These are phyloP conservation scores for Phytophthora litchii DNA, from an alignment of 352 stramenopile genomes.

Conservation along the genomic window DNA sequence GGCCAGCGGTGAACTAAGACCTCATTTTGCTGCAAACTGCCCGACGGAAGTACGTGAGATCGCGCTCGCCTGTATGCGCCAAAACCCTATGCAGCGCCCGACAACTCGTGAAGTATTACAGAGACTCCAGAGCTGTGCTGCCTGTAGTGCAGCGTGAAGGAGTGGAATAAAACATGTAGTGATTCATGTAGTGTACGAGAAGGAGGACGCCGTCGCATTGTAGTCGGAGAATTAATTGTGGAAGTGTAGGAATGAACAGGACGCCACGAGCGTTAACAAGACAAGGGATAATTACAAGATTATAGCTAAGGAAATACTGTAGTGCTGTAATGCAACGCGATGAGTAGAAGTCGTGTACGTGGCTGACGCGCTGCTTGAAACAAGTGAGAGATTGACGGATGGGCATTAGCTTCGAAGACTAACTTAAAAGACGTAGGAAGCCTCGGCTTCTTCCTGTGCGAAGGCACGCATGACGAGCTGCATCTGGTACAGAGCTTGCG, in stretches of 20 bases:
- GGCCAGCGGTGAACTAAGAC: constrained; percentile 35
- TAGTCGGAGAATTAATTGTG: constrained; percentile 19
- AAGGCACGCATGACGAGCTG: constrained; percentile 46
- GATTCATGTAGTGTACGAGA: constrained; percentile 14
- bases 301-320: constrained; percentile 20
- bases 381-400: not conserved
- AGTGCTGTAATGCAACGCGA: constrained; percentile 4
- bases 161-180: not conserved
- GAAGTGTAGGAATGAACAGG: constrained; percentile 13
- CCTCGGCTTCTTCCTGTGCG: constrained; percentile 39
- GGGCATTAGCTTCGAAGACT: not conserved
- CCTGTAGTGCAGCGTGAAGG: constrained; percentile 16
- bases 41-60: constrained; percentile 34
- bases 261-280: constrained; percentile 6
- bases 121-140: constrained; percentile 16
- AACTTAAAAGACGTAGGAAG: constrained; percentile 30
- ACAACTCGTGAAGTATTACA: constrained; percentile 21
- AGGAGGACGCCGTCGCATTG: constrained; percentile 15
- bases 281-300: constrained; percentile 34
- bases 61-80: constrained; percentile 38
- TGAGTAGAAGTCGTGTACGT: constrained; percentile 5
- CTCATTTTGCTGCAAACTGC: constrained; percentile 36
- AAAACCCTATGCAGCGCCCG: constrained; percentile 37
- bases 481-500: constrained; percentile 61
- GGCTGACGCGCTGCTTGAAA: constrained; percentile 1